A percentile compares a stretch with the other conserved stretches of the same genome.
These are phyloP conservation scores for Physcomitrium patens DNA, from an alignment of 225 moss, liverwort and hornwort genomes.

Conservation along the genomic window DNA sequence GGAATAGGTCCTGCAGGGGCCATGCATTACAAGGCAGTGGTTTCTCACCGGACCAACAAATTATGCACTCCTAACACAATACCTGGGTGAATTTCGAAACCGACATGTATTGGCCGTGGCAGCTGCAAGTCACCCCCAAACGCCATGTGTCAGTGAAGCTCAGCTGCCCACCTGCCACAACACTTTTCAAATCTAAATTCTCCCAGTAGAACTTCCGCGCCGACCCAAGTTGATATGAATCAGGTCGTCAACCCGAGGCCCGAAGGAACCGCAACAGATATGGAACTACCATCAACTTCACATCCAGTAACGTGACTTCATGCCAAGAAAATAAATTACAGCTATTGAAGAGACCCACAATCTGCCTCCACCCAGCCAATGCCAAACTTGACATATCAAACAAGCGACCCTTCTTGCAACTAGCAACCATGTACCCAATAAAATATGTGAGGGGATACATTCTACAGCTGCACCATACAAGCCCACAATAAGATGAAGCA, in stretches of 20 bases:
- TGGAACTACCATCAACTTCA: slow-evolving; percentile 6
- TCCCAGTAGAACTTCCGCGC: not conserved
- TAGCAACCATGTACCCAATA: not conserved
- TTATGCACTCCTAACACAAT: slow-evolving; percentile 25
- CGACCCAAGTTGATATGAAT: not conserved
- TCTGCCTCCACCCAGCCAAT: not conserved
- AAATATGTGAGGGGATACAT: not conserved
- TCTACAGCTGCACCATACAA: no score
- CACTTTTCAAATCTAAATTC: slow-evolving; percentile 36
- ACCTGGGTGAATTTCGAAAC: slow-evolving; percentile 89
- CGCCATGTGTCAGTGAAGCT: slow-evolving; percentile 73
- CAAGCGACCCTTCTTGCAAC: not conserved
- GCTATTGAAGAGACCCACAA: slow-evolving; percentile 3
- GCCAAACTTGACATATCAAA: slow-evolving; percentile 9
- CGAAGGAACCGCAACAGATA: slow-evolving; percentile 15
- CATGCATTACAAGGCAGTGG: no score
- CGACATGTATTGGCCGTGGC: slow-evolving; percentile 81
- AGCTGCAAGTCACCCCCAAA: slow-evolving; percentile 84
- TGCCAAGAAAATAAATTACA: slow-evolving; percentile 7
- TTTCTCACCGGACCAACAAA: slow-evolving; percentile 4
- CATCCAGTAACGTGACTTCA: slow-evolving; percentile 7
- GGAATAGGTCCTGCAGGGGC: not conserved
- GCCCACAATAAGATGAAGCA: no score
- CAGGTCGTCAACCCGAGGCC: slow-evolving; percentile 2
- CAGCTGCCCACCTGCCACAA: slow-evolving; percentile 81